Evolutionary conservation across 352 stramenopile species (phyloP).

Genomic region (Pythium insidiosum): DNA sequence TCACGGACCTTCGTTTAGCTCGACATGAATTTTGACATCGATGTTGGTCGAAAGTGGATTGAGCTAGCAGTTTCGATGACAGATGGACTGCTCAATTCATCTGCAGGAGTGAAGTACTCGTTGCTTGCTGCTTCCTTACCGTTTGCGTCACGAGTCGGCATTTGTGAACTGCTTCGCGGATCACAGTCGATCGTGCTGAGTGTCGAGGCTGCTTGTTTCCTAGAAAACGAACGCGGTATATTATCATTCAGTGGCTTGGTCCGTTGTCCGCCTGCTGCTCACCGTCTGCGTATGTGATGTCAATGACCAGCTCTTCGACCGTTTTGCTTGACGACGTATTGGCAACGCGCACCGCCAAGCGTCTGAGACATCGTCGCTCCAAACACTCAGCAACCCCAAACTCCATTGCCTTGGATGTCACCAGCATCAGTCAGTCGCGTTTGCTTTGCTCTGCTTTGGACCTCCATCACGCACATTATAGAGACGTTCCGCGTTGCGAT

Average conservation of each 20-base stretch:
- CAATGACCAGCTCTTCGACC: too few species aligned
- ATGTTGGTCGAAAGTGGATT: conserved; percentile 2
- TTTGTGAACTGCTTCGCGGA: conserved; percentile 14
- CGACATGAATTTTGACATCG: conserved; percentile 8
- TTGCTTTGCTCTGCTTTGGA: too few species aligned
- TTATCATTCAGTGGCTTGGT: too few species aligned
- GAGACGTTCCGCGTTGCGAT: conserved; percentile 3
- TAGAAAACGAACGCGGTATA: too few species aligned
- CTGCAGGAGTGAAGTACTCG: too few species aligned
- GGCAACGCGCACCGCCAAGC: conserved; percentile 9
- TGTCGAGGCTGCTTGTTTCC: too few species aligned
- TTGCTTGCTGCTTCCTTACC: conserved; percentile 2
- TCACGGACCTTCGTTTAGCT: conserved; percentile 9
- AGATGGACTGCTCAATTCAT: too few species aligned
- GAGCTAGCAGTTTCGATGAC: conserved; percentile 9
- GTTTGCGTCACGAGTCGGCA: conserved; percentile 19
- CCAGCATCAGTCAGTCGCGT: too few species aligned
- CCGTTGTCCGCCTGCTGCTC: too few species aligned
- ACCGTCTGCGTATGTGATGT: too few species aligned
- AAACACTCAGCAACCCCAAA: conserved; percentile 19
- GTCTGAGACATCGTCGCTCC: conserved; percentile 12
- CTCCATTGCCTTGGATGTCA: conserved; percentile 12
- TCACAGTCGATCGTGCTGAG: not conserved
- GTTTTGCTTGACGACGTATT: too few species aligned
- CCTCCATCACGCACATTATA: conserved; percentile 12